These are phyloP conservation scores for Backusella luteola DNA, from an alignment of 192 early-diverging fungal species.

Conservation along the genomic window DNA sequence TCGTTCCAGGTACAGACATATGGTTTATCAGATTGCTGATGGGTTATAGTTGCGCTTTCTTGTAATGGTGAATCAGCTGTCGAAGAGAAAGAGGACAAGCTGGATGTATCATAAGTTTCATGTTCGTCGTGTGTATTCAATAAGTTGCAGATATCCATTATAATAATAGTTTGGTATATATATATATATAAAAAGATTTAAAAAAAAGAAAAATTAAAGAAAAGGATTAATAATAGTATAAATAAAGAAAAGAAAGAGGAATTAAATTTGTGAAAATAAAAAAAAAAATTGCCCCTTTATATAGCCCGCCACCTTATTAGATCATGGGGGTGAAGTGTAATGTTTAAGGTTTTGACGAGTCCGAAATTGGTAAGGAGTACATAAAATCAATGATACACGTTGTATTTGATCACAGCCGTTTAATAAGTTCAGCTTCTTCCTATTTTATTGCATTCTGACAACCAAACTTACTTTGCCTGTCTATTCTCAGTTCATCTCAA, in stretches of 20 bases:
- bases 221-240: background rate
- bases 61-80: slow-evolving; percentile 1
- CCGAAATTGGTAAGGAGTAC: background rate
- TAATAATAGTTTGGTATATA: background rate
- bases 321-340: background rate
- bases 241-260: slow-evolving; percentile 5
- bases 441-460: background rate
- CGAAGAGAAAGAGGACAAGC: slow-evolving; percentile 15
- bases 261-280: background rate
- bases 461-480: background rate
- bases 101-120: slow-evolving; percentile 11
- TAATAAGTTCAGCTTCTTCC: background rate
- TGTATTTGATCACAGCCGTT: background rate
- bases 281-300: background rate
- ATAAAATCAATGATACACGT: background rate
- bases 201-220: background rate
- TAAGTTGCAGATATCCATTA: slow-evolving; percentile 41
- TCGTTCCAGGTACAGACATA: slow-evolving; percentile 42
- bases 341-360: background rate
- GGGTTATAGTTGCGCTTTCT: background rate
- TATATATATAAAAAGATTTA: background rate
- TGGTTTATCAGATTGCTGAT: slow-evolving; percentile 30
- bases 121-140: slow-evolving; percentile 29
- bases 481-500: background rate
- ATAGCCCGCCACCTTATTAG: background rate